Evolutionary conservation across 2,329 filamentous ascomycete genomes (phyloP), one percentile per base, ranked within the genome.

Genomic region (Venturia carpophila): DNA sequence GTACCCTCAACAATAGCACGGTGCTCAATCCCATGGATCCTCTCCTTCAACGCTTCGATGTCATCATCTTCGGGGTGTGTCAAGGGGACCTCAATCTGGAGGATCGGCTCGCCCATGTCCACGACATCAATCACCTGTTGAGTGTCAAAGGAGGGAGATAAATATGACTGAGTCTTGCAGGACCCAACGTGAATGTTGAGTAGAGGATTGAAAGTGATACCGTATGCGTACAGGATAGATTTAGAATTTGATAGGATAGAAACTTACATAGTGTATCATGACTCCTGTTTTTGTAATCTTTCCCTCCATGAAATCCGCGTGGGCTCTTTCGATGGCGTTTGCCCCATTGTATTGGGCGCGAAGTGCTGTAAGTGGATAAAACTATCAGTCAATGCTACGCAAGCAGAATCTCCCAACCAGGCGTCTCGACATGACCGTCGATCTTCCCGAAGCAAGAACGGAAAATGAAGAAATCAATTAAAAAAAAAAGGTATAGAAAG

Each of bases 241-340:
- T 39, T 58, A 34, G 52, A 58, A 34, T 2, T 19, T 13, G 34
- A 49, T 60, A 39, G 21, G 42, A 47, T 17, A 5, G 9, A 45
- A 41, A 55, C 64, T 24, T 66, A 96, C 91, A 75, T 92, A 88
- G 77, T 96, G 92, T 19, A 91, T 86, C 92, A 96, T 96, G 64
- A 95, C 87, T 0, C 92, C 92, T 0, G 85, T 92, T 68, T 82
- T 83, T 68, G 83, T 82, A 69, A 89, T 82, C 70, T 87, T 83
- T 11, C 91, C 83, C 68, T 82, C 83, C 72, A 86, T 76, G 73
- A 89, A 92, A 66, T 90, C 91, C 60, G 84, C 81, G 76, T 86
- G 91, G 3, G 92, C 91, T 30, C 90, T 82, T 70, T 89, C 85
- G 70, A 96, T 95, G 19, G 91, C 92, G 69, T 83, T 77, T 68